These are phyloP conservation scores for Penicillium expansum DNA, from an alignment of 2,329 filamentous ascomycete genomes.

Conservation along the genomic window DNA sequence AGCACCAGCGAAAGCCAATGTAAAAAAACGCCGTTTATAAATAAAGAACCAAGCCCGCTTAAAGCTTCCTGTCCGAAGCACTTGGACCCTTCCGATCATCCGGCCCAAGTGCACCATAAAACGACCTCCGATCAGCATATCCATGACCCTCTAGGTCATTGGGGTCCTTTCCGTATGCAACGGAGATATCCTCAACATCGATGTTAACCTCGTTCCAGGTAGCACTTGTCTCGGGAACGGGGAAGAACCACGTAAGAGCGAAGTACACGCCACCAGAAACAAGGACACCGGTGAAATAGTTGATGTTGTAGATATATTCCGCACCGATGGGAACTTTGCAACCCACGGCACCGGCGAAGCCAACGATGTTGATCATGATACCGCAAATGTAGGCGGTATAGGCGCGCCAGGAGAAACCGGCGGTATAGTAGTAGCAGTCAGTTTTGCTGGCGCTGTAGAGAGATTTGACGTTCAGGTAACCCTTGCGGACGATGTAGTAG, in stretches of 20 bases:
- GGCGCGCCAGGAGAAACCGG: constrained; percentile 76
- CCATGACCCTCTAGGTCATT: constrained; percentile 26
- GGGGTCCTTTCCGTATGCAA: constrained; percentile 35
- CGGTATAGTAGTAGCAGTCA: constrained; percentile 68
- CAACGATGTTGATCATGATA: constrained; percentile 86
- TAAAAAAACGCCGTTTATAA: not conserved
- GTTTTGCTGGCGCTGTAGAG: constrained; percentile 67
- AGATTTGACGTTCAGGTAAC: constrained; percentile 74
- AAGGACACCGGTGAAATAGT: constrained; percentile 84
- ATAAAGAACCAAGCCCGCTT: not conserved
- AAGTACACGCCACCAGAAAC: constrained; percentile 68
- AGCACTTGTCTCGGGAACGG: constrained; percentile 71
- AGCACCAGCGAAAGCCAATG: not conserved
- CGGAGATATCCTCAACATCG: constrained; percentile 30
- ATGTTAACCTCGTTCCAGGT: constrained; percentile 71
- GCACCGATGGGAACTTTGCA: constrained; percentile 70
- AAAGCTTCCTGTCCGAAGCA: constrained; percentile 14
- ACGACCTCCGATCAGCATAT: constrained; percentile 8
- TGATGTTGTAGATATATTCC: constrained; percentile 82
- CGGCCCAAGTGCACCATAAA: constrained; percentile 8
- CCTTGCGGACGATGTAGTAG: constrained; percentile 81
- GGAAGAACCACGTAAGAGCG: constrained; percentile 64
- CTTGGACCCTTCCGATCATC: constrained; percentile 25
- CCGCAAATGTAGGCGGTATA: constrained; percentile 80
- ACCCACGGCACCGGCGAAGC: constrained; percentile 81